Conservation (phyloP, 2,329 filamentous ascomycete genomes). For the Aureobasidium namibiae region DNA sequence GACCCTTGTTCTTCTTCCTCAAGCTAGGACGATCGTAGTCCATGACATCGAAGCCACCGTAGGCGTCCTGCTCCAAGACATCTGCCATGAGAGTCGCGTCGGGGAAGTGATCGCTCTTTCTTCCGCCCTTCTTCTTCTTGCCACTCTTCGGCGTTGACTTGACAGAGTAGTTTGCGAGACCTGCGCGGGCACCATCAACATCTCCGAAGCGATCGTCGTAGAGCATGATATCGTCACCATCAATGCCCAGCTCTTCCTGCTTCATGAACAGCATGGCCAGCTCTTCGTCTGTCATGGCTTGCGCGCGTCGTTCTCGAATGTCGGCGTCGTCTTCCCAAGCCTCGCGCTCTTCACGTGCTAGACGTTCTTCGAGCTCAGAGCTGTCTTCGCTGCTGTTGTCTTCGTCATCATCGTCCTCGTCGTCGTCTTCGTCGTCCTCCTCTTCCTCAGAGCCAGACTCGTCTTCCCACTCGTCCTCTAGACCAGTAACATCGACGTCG, state of each 20-base stretch:
- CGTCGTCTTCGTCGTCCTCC: constrained; percentile 25
- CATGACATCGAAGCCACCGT: constrained; percentile 75
- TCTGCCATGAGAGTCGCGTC: constrained; percentile 50
- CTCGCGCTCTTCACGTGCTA: constrained; percentile 26
- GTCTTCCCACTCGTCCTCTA: constrained; percentile 16
- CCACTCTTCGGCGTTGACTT: constrained; percentile 16
- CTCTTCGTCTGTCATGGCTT: constrained; percentile 49
- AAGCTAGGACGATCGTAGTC: constrained; percentile 67
- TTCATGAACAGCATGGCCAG: constrained; percentile 54
- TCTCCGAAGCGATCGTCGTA: constrained; percentile 36
- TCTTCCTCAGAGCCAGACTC: constrained; percentile 7
- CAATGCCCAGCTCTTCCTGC: constrained; percentile 56
- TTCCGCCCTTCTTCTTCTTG: constrained; percentile 16
- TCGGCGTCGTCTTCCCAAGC: constrained; percentile 34
- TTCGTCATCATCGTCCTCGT: constrained; percentile 32
- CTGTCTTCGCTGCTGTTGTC: constrained; percentile 26
- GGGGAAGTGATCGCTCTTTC: constrained; percentile 36
- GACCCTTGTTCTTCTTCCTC: constrained; percentile 52
- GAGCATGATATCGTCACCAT: constrained; percentile 50
- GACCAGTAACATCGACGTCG: constrained; percentile 14
- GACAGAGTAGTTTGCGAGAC: constrained; percentile 20
- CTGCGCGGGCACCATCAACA: constrained; percentile 23
- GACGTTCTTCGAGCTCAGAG: constrained; percentile 26
- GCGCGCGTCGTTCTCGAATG: constrained; percentile 31
- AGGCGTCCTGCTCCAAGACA: constrained; percentile 49